Evolutionary conservation across 345 rosid species (phyloP).

Genomic region (Eucalyptus microcorys): DNA sequence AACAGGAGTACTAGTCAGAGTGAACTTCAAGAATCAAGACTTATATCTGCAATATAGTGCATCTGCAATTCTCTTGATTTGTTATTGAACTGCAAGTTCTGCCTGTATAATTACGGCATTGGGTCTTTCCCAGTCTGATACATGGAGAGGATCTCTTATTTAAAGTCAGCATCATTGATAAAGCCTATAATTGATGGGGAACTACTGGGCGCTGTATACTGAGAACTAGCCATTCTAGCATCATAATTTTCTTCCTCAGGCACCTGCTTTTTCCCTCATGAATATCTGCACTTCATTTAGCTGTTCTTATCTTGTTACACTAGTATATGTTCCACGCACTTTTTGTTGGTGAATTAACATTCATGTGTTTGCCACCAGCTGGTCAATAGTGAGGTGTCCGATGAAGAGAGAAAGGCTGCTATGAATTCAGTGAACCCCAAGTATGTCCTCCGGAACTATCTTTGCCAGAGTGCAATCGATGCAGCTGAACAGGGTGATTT

Average conservation of each 20-base stretch:
- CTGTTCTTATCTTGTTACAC: background rate
- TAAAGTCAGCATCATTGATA: background rate
- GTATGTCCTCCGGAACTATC: constrained; percentile 77
- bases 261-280: background rate
- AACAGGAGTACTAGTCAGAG: background rate
- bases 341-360: background rate
- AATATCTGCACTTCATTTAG: background rate
- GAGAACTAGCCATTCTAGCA: background rate
- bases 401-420: constrained; percentile 64
- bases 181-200: background rate
- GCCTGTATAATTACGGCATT: background rate
- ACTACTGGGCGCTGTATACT: background rate
- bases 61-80: background rate
- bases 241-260: background rate
- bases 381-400: constrained; percentile 45
- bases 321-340: background rate
- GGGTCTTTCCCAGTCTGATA: background rate
- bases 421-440: constrained; percentile 91
- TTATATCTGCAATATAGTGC: background rate
- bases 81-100: background rate
- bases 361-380: constrained; percentile 27
- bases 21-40: background rate
- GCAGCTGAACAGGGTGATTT: constrained; percentile 87
- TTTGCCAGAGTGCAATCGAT: constrained; percentile 92
- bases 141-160: background rate